A percentile compares a stretch with the other conserved stretches of the same genome.
phyloP scores from a whole-genome alignment of 305 asterid species.

The Solanum hybrid region DNA sequence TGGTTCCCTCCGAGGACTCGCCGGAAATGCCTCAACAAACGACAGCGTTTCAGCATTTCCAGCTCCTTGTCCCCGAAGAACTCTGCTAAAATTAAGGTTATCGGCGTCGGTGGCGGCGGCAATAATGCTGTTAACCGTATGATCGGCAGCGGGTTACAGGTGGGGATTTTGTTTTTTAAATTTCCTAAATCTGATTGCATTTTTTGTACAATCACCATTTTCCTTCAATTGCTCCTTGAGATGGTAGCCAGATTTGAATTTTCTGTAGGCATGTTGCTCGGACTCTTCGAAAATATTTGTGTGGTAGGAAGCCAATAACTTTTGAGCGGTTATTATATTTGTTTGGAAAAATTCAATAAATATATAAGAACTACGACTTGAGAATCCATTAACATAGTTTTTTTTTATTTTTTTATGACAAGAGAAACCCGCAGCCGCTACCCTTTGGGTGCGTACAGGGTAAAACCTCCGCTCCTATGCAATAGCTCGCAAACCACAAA shows the following conservation, averaged over 20 bases:
- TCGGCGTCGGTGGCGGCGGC: slow-evolving; percentile 95
- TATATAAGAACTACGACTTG: background rate
- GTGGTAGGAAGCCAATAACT: background rate
- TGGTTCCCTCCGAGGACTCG: slow-evolving; percentile 28
- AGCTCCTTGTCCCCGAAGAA: slow-evolving; percentile 52
- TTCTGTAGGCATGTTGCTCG: background rate
- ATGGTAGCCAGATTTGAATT: background rate
- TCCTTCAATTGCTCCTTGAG: background rate
- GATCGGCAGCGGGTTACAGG: slow-evolving; percentile 90
- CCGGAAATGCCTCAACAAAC: slow-evolving; percentile 21
- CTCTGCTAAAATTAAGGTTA: slow-evolving; percentile 81
- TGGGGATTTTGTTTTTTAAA: background rate
- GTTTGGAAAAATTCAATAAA: background rate
- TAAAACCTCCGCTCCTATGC: too few relatives aligned
- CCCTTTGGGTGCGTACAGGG: too few relatives aligned
- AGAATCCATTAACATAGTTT: too few relatives aligned
- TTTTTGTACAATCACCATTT: background rate
- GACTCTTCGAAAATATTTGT: background rate
- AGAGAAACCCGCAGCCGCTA: too few relatives aligned
- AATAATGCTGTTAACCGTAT: slow-evolving; percentile 94
- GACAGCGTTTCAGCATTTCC: slow-evolving; percentile 30
- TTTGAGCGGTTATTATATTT: background rate
- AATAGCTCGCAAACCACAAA: too few relatives aligned
- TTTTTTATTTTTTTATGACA: too few relatives aligned
- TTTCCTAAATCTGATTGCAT: background rate